Base-by-base conservation (phyloP, 371 early-diverging fungal species). In the Capniomyces stellatus region DNA sequence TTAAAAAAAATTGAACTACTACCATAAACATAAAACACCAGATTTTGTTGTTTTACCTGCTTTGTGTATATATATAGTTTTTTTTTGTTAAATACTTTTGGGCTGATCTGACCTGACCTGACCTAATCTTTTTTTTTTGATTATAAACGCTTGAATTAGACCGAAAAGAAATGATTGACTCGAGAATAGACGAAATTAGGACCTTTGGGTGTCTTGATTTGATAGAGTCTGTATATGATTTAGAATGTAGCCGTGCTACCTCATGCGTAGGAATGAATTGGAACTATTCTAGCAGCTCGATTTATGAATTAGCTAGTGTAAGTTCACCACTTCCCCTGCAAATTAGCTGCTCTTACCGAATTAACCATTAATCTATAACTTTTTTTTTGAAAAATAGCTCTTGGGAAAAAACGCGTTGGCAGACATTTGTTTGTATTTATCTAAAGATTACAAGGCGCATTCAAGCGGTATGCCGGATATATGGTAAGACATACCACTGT, bases 221-320 rank as follows among this genome's bases (percentile, higher is more conserved):
- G 4, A 67, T 83, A 8, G 60, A 59, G 6, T 25, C 12, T 10
- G 71, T 66, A 3, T 75, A 82, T 58, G 68, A 71, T 25, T 53
- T 72, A 53, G 69, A 74, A 56, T 52, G 78, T 43, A 49, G 61
- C 40, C 60, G 68, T 39, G 56, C 65, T 8, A 73, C 75, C 3
- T 54, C 63, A 31, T 78, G 79, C 59, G 64, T 69, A 19, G 82
- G 82, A 3, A 74, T 82, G 25, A 73, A 74, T 43, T 83, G 83
- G 83, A 66, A 67, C 4, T 74, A 62, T 0, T 35, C 39, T 46
- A 57, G 57, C 4, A 51, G 62, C 15, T 6, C 15, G 10, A 6
- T 35, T 35, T 35, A 15, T 35, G 35, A 35, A 35, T 15, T 35
- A 35, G 35, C 15, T 15, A 35, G n/a, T n/a, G n/a, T n/a, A n/a